phyloP scores from a whole-genome alignment of 2,329 filamentous ascomycete species.

The Bipolaris oryzae region DNA sequence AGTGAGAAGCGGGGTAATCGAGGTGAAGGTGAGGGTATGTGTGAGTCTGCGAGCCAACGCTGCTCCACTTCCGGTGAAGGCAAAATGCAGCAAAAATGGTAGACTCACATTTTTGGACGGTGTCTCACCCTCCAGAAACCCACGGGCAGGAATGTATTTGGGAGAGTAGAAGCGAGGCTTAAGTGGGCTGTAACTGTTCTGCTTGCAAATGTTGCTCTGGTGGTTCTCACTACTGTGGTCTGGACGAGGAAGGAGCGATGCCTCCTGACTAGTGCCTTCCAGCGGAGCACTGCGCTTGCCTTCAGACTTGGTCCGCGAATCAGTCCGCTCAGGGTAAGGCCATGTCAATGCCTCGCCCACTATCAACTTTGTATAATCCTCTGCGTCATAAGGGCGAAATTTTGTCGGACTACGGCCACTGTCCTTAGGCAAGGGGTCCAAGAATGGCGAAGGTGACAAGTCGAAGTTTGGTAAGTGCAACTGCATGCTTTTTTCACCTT shows the following conservation, averaged over 20 bases:
- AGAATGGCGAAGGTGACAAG: slow-evolving; percentile 19
- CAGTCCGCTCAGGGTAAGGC: slow-evolving; percentile 17
- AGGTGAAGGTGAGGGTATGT: slow-evolving; percentile 14
- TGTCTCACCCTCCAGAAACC: slow-evolving; percentile 28
- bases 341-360: slow-evolving; percentile 28
- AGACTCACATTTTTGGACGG: slow-evolving; percentile 44
- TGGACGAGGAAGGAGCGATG: slow-evolving; percentile 14
- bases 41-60: slow-evolving; percentile 7
- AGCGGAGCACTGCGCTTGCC: slow-evolving; percentile 15
- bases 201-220: slow-evolving; percentile 10
- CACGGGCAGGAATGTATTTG: slow-evolving; percentile 23
- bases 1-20: not conserved
- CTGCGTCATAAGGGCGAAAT: slow-evolving; percentile 28
- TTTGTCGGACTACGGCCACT: slow-evolving; percentile 32
- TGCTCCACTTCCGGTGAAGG: slow-evolving; percentile 9
- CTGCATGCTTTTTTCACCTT: slow-evolving; percentile 11
- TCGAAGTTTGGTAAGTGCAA: slow-evolving; percentile 25
- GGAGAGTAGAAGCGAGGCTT: slow-evolving; percentile 43
- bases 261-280: slow-evolving; percentile 5
- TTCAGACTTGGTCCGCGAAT: slow-evolving; percentile 14
- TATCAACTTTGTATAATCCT: slow-evolving; percentile 40
- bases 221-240: slow-evolving; percentile 26
- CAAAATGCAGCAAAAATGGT: slow-evolving; percentile 19
- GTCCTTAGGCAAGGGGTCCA: slow-evolving; percentile 13
- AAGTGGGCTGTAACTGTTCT: slow-evolving; percentile 15